Evolutionary conservation across 2,329 filamentous ascomycete species (phyloP).

Genomic region (Diaporthe sp.): DNA sequence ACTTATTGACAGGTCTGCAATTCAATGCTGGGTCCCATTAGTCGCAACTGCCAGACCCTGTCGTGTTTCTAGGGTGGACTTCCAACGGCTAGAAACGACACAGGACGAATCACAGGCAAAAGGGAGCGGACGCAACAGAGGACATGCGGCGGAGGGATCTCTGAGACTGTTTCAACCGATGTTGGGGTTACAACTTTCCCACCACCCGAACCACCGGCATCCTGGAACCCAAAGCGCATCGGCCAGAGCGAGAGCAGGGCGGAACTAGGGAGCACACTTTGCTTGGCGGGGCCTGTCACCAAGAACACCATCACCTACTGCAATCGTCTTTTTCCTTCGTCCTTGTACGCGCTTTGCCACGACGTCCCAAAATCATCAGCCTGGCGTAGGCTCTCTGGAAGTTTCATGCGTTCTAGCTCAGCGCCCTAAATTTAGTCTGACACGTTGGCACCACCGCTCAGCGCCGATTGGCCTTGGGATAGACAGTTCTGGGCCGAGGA

Average conservation of each 20-base stretch:
- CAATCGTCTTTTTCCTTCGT: conserved; percentile 2
- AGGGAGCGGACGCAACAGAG: neutral
- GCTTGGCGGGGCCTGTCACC: conserved; percentile 9
- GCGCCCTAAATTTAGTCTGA: conserved; percentile 21
- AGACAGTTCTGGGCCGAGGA: conserved; percentile 4
- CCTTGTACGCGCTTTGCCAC: neutral
- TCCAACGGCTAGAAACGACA: conserved; percentile 29
- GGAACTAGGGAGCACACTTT: neutral
- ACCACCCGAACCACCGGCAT: conserved; percentile 27
- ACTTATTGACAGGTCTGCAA: conserved; percentile 28
- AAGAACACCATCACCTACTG: conserved; percentile 21
- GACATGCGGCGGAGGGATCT: conserved; percentile 20
- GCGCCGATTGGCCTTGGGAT: conserved; percentile 1
- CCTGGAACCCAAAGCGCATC: conserved; percentile 27
- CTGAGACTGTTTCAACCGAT: conserved; percentile 34
- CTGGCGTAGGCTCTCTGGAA: conserved; percentile 1
- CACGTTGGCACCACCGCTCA: conserved; percentile 9
- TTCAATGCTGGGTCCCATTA: neutral
- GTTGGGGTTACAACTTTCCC: conserved; percentile 33
- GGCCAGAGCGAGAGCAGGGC: conserved; percentile 25
- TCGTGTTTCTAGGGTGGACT: conserved; percentile 23
- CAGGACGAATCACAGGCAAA: conserved; percentile 30
- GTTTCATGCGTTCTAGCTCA: conserved; percentile 26
- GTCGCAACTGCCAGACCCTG: conserved; percentile 7
- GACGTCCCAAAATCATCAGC: conserved; percentile 10